A percentile compares a stretch with the other conserved stretches of the same genome.
These are phyloP conservation scores for Linnemannia zychae DNA, from an alignment of 192 early-diverging fungal species.

Conservation along the genomic window DNA sequence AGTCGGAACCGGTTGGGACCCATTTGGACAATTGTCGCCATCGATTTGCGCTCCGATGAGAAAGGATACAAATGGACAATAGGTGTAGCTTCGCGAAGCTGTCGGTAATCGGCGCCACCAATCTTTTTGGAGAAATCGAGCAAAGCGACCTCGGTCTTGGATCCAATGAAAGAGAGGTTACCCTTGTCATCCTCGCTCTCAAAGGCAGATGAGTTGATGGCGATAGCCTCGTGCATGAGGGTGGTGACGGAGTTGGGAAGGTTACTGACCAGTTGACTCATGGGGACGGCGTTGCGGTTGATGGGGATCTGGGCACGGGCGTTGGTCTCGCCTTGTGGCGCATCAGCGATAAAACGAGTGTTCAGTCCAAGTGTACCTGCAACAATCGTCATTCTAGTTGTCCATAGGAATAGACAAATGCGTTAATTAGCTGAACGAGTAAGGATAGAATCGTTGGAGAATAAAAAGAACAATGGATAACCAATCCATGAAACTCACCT, in stretches of 20 bases:
- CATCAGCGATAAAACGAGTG: conserved; percentile 64
- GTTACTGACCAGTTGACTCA: conserved; percentile 63
- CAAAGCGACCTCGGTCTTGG: conserved; percentile 96
- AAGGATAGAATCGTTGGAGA: too few relatives aligned
- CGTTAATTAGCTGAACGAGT: too few relatives aligned
- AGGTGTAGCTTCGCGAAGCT: conserved; percentile 72
- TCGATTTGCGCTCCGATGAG: conserved; percentile 92
- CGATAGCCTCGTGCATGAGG: conserved; percentile 77
- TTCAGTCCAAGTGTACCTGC: conserved; percentile 83
- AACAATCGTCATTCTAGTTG: conserved; percentile 90
- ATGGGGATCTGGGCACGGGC: conserved; percentile 55
- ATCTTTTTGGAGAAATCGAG: conserved; percentile 80
- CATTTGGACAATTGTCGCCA: conserved; percentile 81
- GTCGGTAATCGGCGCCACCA: conserved; percentile 72
- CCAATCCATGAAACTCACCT: conserved; percentile 43
- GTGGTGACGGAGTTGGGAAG: conserved; percentile 59
- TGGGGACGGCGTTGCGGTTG: conserved; percentile 49
- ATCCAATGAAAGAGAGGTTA: conserved; percentile 77
- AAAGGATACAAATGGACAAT: conserved; percentile 89
- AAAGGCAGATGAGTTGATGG: conserved; percentile 88
- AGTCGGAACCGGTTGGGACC: conserved; percentile 71
- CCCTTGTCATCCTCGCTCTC: conserved; percentile 65
- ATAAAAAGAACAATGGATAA: too few relatives aligned
- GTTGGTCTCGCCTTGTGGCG: conserved; percentile 55
- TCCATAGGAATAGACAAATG: not conserved